Conservation (phyloP, 192 early-diverging fungal genomes). For the Chytriomyces sp. region DNA sequence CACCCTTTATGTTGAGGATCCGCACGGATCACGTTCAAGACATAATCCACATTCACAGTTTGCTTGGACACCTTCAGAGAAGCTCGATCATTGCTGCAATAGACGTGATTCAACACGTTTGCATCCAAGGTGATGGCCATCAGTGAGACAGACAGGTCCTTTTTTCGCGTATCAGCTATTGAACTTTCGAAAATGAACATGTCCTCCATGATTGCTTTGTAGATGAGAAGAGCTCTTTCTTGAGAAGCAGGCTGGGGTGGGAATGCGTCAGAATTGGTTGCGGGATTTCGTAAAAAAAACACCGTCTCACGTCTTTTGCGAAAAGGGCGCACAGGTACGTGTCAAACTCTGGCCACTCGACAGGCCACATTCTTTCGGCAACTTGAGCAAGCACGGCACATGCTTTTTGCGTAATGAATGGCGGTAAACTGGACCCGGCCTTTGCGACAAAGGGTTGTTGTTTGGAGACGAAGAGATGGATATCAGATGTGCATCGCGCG, state of each 20-base stretch:
- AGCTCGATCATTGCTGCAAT: conserved; percentile 53
- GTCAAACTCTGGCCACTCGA: conserved; percentile 10
- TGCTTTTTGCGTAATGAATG: conserved; percentile 12
- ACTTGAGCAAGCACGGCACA: conserved; percentile 17
- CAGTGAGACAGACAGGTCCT: conserved; percentile 60
- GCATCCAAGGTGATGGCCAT: conserved; percentile 60
- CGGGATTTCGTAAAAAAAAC: neutral
- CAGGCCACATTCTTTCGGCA: conserved; percentile 29
- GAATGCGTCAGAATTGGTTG: conserved; percentile 5
- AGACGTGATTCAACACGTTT: conserved; percentile 46
- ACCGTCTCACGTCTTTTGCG: neutral
- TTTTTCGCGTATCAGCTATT: conserved; percentile 61
- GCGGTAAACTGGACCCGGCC: neutral
- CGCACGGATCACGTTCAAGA: conserved; percentile 55
- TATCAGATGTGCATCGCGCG: no score
- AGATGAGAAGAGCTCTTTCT: conserved; percentile 62
- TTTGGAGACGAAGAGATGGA: conserved; percentile 6
- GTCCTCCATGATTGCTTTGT: conserved; percentile 64
- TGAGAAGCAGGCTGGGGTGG: conserved; percentile 7
- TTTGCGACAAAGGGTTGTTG: neutral
- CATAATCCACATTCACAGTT: conserved; percentile 28
- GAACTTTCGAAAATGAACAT: conserved; percentile 66
- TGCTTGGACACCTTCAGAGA: neutral
- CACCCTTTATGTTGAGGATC: conserved; percentile 65
- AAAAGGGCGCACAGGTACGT: neutral